These are phyloP conservation scores for Pezicula rhizophila DNA, from an alignment of 2,329 filamentous ascomycete genomes.

Conservation along the genomic window DNA sequence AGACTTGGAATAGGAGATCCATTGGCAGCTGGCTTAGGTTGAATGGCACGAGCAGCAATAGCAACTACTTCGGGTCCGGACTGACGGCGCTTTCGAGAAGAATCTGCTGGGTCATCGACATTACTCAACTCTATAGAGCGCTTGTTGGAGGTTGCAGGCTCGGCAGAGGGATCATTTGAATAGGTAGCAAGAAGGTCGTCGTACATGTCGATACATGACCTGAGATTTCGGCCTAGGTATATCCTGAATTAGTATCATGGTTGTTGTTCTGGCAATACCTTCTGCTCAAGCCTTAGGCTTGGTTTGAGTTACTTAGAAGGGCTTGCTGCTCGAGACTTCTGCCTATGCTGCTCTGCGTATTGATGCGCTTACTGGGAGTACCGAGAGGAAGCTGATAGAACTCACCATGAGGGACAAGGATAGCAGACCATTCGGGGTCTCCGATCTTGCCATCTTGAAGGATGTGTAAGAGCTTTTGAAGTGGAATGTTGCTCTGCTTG, in stretches of 20 bases:
- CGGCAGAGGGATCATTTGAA: conserved; percentile 1
- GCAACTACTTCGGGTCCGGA: conserved; percentile 12
- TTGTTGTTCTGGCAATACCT: conserved; percentile 5
- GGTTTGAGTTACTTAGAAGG: conserved; percentile 10
- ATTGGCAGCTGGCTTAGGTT: conserved; percentile 22
- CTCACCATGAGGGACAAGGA: conserved; percentile 42
- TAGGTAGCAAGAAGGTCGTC: conserved; percentile 12
- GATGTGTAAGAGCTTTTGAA: conserved; percentile 37
- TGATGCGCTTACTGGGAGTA: too few species aligned
- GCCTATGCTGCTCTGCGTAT: neutral
- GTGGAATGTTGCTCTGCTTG: conserved; percentile 38
- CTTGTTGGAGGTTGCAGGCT: conserved; percentile 13
- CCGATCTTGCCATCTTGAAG: conserved; percentile 34
- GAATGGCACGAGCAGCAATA: conserved; percentile 15
- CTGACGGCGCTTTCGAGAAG: conserved; percentile 18
- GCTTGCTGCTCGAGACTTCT: conserved; percentile 9
- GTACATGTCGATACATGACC: conserved; percentile 23
- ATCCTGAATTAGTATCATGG: conserved; percentile 9
- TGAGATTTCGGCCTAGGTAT: conserved; percentile 21
- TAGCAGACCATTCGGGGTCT: conserved; percentile 41
- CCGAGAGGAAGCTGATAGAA: conserved; percentile 9
- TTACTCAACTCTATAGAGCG: conserved; percentile 15
- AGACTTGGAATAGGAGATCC: conserved; percentile 2
- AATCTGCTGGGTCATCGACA: conserved; percentile 11
- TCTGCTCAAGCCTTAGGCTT: neutral